phyloP scores from a whole-genome alignment of 140 eudicot species.

The Oenanthe javanica region DNA sequence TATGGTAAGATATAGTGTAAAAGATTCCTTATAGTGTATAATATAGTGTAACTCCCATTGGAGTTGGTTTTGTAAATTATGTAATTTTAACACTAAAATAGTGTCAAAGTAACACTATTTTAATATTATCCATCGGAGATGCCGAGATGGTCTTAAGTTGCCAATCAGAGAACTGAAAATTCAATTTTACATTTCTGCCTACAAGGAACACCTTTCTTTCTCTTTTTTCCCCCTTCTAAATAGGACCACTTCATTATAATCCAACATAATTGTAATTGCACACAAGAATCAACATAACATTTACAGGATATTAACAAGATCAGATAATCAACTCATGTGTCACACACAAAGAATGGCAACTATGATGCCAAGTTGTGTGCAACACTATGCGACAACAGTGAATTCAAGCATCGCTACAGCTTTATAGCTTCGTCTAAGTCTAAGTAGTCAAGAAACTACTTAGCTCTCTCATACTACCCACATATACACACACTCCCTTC shows the following conservation, averaged over 20 bases:
- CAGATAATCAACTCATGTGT: not conserved
- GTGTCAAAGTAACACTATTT: no score
- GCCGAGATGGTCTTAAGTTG: not conserved
- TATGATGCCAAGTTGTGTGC: conserved; percentile 15
- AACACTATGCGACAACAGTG: conserved; percentile 5
- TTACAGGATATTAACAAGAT: conserved; percentile 14
- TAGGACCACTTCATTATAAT: not conserved
- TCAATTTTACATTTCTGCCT: not conserved
- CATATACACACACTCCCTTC: no score
- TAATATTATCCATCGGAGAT: no score
- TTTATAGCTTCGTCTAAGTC: no score
- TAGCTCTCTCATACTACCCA: no score
- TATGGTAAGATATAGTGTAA: no score
- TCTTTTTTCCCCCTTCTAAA: no score
- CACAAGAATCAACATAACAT: conserved; percentile 3
- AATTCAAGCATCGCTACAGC: not conserved
- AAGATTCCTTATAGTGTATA: no score
- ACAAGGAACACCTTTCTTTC: not conserved
- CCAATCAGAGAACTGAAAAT: not conserved
- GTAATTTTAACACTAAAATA: no score
- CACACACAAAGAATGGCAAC: conserved; percentile 1
- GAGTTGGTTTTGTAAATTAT: no score
- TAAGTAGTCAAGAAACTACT: no score
- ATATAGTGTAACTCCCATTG: no score
- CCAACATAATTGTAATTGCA: not conserved